Evolutionary conservation across 805 yeast genomes (phyloP).

Genomic region (Lachancea waltii): DNA sequence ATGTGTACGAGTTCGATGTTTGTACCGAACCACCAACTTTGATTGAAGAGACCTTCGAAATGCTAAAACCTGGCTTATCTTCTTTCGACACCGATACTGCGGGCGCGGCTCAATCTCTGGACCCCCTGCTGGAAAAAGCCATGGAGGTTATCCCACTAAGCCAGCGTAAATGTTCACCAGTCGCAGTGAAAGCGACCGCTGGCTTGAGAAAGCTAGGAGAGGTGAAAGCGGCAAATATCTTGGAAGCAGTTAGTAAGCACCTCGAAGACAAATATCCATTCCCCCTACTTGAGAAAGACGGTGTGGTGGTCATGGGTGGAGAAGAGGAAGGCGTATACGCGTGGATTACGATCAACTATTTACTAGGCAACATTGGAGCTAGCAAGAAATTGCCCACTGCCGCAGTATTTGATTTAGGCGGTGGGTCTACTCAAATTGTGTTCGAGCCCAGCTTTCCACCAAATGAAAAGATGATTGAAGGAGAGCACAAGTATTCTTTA

Average conservation of each 20-base stretch:
- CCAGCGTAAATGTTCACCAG: constrained; percentile 76
- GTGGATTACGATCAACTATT: constrained; percentile 94
- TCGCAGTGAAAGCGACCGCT: constrained; percentile 97
- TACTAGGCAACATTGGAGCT: constrained; percentile 88
- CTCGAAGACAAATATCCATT: constrained; percentile 81
- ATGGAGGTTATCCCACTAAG: constrained; percentile 67
- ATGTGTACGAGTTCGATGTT: constrained; percentile 84
- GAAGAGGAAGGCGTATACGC: constrained; percentile 97
- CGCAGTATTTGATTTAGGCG: constrained; percentile 96
- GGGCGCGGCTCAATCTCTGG: constrained; percentile 88
- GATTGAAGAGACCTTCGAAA: constrained; percentile 72
- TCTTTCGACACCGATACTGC: constrained; percentile 70
- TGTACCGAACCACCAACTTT: constrained; percentile 81
- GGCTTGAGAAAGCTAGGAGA: constrained; percentile 85
- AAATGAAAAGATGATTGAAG: constrained; percentile 62
- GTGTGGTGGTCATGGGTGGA: constrained; percentile 91
- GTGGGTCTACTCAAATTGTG: constrained; percentile 97
- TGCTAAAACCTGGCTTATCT: constrained; percentile 90
- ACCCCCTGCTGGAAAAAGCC: constrained; percentile 73
- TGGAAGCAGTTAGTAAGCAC: constrained; percentile 69
- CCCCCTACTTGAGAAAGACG: constrained; percentile 81
- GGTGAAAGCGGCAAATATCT: constrained; percentile 61
- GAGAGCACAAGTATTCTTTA: constrained; percentile 81
- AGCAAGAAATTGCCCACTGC: constrained; percentile 73
- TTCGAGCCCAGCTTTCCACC: constrained; percentile 81